Conservation (phyloP, 2,329 filamentous ascomycete genomes). For the Nemania abortiva region DNA sequence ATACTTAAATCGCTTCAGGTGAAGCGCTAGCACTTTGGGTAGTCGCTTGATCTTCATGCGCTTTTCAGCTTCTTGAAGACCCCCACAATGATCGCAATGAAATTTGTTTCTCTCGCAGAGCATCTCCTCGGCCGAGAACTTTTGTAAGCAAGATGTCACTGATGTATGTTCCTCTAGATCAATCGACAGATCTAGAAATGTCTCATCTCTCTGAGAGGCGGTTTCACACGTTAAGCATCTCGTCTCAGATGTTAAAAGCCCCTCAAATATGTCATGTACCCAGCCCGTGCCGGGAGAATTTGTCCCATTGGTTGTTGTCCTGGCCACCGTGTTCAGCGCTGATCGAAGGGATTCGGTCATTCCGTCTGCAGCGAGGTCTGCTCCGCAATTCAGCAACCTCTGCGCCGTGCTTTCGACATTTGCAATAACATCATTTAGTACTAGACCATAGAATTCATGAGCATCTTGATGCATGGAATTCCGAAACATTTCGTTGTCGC, state of each 20-base stretch:
- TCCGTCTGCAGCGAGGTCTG: constrained; percentile 56
- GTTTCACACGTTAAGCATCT: constrained; percentile 97
- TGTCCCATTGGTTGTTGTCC: constrained; percentile 54
- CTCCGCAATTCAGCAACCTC: constrained; percentile 66
- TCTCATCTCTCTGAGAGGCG: constrained; percentile 92
- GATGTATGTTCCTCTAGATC: constrained; percentile 96
- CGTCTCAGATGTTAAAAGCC: constrained; percentile 93
- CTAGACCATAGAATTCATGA: constrained; percentile 93
- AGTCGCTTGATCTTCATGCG: constrained; percentile 98
- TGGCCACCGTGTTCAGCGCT: constrained; percentile 56
- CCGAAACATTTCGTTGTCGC: constrained; percentile 97
- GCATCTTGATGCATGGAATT: constrained; percentile 98
- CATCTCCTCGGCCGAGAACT: constrained; percentile 99
- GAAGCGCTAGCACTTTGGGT: constrained; percentile 89
- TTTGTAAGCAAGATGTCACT: constrained; percentile 92
- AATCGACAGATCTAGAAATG: constrained; percentile 94
- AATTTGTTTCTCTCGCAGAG: constrained; percentile 99
- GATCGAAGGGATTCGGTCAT: constrained; percentile 65
- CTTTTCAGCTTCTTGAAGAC: constrained; percentile 97
- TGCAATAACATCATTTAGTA: constrained; percentile 95
- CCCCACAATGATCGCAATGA: constrained; percentile 96
- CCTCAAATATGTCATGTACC: constrained; percentile 98
- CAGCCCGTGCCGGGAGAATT: constrained; percentile 79
- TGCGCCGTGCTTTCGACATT: constrained; percentile 92
- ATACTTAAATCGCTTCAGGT: constrained; percentile 98